Evolutionary conservation across 768 basidiomycete genomes (phyloP).

Genomic region (Russula brevipes): DNA sequence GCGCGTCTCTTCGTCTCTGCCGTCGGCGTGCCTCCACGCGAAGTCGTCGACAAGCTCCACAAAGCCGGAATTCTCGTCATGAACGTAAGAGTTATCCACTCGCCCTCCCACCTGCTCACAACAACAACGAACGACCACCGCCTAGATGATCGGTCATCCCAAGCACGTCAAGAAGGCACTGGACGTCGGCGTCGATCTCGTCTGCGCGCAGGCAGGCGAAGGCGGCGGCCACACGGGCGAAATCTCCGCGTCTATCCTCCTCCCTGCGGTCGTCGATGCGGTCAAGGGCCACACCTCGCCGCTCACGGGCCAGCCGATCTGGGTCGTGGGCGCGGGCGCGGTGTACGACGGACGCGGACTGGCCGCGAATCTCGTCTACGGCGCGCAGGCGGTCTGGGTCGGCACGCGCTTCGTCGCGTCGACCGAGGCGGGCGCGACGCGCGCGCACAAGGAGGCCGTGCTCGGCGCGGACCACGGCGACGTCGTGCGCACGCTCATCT

Average conservation of each 20-base stretch:
- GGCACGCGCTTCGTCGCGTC: slow-evolving; percentile 72
- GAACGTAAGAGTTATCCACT: slow-evolving; percentile 48
- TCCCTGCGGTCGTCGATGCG: slow-evolving; percentile 85
- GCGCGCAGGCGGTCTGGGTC: slow-evolving; percentile 80
- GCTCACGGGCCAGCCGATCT: slow-evolving; percentile 76
- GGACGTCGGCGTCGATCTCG: slow-evolving; percentile 81
- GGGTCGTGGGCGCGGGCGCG: slow-evolving; percentile 88
- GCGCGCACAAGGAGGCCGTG: slow-evolving; percentile 77
- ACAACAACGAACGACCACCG: no score
- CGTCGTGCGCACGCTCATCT: slow-evolving; percentile 79
- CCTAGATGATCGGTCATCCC: slow-evolving; percentile 86
- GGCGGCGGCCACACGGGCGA: slow-evolving; percentile 72
- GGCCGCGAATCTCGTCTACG: slow-evolving; percentile 84
- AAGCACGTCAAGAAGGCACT: slow-evolving; percentile 82
- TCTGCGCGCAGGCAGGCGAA: slow-evolving; percentile 92
- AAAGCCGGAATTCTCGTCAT: slow-evolving; percentile 80
- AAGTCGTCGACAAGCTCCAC: slow-evolving; percentile 77
- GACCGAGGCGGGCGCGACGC: slow-evolving; percentile 74
- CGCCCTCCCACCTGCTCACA: neutral
- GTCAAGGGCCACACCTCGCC: slow-evolving; percentile 73
- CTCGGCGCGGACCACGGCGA: slow-evolving; percentile 71
- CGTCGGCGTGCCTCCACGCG: slow-evolving; percentile 78
- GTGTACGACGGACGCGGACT: slow-evolving; percentile 85
- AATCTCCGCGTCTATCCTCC: slow-evolving; percentile 76
- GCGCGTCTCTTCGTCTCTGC: slow-evolving; percentile 86